These are phyloP conservation scores for Wallacemonas sp. DNA, from an alignment of 208 protist species.

Conservation along the genomic window DNA sequence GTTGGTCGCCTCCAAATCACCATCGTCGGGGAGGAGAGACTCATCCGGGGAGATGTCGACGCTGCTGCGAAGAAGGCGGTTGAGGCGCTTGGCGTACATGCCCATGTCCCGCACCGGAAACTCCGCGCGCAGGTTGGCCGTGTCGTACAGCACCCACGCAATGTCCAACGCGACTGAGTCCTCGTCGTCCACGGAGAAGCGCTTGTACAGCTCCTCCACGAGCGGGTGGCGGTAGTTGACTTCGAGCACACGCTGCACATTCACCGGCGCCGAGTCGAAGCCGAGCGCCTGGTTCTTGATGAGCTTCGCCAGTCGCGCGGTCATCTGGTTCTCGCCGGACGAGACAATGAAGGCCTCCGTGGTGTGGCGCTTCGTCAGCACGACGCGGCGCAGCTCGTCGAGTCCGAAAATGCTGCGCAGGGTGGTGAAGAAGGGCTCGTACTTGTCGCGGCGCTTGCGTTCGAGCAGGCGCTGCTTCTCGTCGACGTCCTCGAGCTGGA, in stretches of 20 bases:
- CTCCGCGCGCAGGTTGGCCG: constrained; percentile 92
- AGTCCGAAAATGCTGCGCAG: constrained; percentile 82
- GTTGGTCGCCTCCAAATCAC: constrained; percentile 50
- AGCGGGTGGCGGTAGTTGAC: constrained; percentile 98
- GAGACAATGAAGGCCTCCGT: constrained; percentile 95
- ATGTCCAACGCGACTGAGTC: constrained; percentile 90
- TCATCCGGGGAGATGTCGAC: constrained; percentile 80
- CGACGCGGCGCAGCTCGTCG: constrained; percentile 85
- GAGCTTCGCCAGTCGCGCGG: constrained; percentile 97
- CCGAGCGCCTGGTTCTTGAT: constrained; percentile 95
- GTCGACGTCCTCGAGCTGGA: constrained; percentile 92
- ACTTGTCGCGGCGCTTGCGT: constrained; percentile 92
- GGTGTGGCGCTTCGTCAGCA: constrained; percentile 93
- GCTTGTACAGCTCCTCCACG: constrained; percentile 91
- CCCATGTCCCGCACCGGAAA: constrained; percentile 89
- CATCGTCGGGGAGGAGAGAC: constrained; percentile 68
- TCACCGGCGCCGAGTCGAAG: constrained; percentile 34
- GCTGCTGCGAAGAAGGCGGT: constrained; percentile 86
- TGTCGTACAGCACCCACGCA: constrained; percentile 96
- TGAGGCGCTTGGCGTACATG: constrained; percentile 83
- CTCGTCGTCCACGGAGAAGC: constrained; percentile 80
- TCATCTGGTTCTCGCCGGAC: constrained; percentile 92
- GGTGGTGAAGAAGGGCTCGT: constrained; percentile 78
- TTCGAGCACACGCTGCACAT: constrained; percentile 95
- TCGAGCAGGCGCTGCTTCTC: constrained; percentile 91